Base-by-base conservation (phyloP, 805 yeast species). In the Sungouiozyma ichnusensis region DNA sequence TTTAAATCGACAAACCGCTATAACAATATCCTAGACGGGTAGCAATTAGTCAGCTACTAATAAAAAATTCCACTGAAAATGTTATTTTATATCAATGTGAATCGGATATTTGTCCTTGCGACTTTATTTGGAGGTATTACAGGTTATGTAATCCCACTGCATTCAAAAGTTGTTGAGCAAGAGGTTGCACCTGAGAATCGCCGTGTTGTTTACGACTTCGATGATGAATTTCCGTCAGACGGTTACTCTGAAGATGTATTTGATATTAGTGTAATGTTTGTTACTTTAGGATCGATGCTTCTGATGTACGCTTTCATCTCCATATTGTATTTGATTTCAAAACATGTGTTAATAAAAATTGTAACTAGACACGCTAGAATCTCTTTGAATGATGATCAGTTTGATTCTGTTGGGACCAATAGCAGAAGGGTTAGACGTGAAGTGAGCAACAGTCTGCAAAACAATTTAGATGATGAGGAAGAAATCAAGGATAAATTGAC, bases 401-500 rank as follows among this genome's bases (percentile, higher is more conserved):
- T 46, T 27, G 44, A 40, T 14, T 37, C 13, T 2, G 33, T 32
- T 9, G 34, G 39, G 8, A 42, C 15, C 8, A 35, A 19, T 16
- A 43, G 18, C 27, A 35, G 33, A 15, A 44, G 43, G n/a, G 11
- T 17, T 16, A 29, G 33, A 29, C 16, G 11, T 16, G 16, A 20
- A 16, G 32, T 20, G 48, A 44, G 42, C 27, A 45, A 46, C 3
- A 50, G 58, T 36, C 60, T 62, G 59, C 80, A 84, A 1, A 83
- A 80, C 17, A 69, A 73, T 37, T 68, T 74, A 47, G 86, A 78
- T 49, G 88, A 80, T 49, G 80, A 75, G 40, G 77, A 74, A 33
- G 64, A 71, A 36, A 69, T 77, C 34, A 67, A 75, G 34, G 81
- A 76, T 51, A 82, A 80, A 52, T 73, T 81, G 49, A 70, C 70